These are phyloP conservation scores for Pichia membranifaciens DNA, from an alignment of 805 yeast genomes.

Conservation along the genomic window DNA sequence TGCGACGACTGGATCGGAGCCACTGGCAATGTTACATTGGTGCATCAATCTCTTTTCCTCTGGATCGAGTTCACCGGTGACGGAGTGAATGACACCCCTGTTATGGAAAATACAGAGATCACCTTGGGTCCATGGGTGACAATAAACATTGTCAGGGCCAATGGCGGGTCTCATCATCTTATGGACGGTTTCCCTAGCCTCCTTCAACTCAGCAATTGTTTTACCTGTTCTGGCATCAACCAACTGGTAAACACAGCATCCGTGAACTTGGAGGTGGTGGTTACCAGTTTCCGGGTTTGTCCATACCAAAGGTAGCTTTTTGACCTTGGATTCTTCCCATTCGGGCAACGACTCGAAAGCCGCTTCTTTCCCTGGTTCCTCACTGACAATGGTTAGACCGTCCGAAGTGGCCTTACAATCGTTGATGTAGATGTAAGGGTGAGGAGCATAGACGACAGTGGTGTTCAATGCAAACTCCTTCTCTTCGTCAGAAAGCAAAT, in stretches of 20 bases:
- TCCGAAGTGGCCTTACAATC: slow-evolving; percentile 78
- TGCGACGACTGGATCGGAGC: slow-evolving; percentile 49
- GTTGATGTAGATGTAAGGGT: slow-evolving; percentile 81
- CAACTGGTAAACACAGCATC: slow-evolving; percentile 73
- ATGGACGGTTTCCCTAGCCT: slow-evolving; percentile 70
- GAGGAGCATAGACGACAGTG: slow-evolving; percentile 86
- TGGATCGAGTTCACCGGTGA: slow-evolving; percentile 78
- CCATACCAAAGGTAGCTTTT: slow-evolving; percentile 83
- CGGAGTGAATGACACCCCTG: slow-evolving; percentile 89
- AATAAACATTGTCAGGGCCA: slow-evolving; percentile 64
- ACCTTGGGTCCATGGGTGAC: slow-evolving; percentile 79
- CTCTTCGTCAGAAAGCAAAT: slow-evolving; percentile 59
- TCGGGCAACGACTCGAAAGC: slow-evolving; percentile 64
- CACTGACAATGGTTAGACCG: slow-evolving; percentile 81
- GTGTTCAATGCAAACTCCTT: slow-evolving; percentile 69
- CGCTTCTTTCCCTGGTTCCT: slow-evolving; percentile 55
- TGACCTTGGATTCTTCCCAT: slow-evolving; percentile 77
- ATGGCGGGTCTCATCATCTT: slow-evolving; percentile 82
- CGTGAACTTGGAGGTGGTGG: slow-evolving; percentile 82
- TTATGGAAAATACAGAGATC: slow-evolving; percentile 83
- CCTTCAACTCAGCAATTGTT: slow-evolving; percentile 54
- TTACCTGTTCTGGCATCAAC: slow-evolving; percentile 51
- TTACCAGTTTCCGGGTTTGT: slow-evolving; percentile 81
- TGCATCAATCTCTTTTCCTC: slow-evolving; percentile 85
- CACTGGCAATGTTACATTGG: slow-evolving; percentile 88